These are phyloP conservation scores for Phytopythium vexans DNA, from an alignment of 352 stramenopile genomes.

Conservation along the genomic window DNA sequence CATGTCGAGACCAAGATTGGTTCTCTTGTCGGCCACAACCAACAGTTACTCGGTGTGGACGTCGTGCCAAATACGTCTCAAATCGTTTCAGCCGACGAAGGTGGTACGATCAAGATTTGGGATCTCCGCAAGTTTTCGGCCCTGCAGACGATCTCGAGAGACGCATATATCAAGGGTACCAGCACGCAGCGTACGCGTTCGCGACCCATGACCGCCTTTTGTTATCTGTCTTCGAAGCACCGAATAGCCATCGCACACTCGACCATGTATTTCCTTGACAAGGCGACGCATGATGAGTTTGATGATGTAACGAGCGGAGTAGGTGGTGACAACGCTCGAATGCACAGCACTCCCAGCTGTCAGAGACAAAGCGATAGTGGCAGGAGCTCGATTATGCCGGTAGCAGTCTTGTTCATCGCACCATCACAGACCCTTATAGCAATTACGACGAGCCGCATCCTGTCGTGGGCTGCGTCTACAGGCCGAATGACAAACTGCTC, in stretches of 20 bases:
- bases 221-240: slow-evolving; percentile 36
- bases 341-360: too few relatives aligned
- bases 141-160: slow-evolving; percentile 32
- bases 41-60: slow-evolving; percentile 52
- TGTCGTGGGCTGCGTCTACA: slow-evolving; percentile 22
- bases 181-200: slow-evolving; percentile 9
- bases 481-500: slow-evolving; percentile 17
- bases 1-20: slow-evolving; percentile 57
- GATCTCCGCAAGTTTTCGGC: slow-evolving; percentile 46
- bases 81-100: slow-evolving; percentile 51
- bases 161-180: slow-evolving; percentile 26
- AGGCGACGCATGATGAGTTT: slow-evolving; percentile 2
- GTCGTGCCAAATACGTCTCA: slow-evolving; percentile 37
- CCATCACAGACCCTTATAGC: slow-evolving; percentile 26
- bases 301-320: not conserved
- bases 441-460: slow-evolving; percentile 23
- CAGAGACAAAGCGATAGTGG: too few relatives aligned
- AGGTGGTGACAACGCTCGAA: too few relatives aligned
- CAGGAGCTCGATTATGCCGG: slow-evolving; percentile 24
- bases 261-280: slow-evolving; percentile 50
- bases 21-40: slow-evolving; percentile 32
- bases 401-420: slow-evolving; percentile 26
- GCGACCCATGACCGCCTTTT: slow-evolving; percentile 37
- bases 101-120: slow-evolving; percentile 51
- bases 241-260: slow-evolving; percentile 47